Base-by-base conservation (phyloP, 805 yeast species). In the Yarrowia alimentaria region DNA sequence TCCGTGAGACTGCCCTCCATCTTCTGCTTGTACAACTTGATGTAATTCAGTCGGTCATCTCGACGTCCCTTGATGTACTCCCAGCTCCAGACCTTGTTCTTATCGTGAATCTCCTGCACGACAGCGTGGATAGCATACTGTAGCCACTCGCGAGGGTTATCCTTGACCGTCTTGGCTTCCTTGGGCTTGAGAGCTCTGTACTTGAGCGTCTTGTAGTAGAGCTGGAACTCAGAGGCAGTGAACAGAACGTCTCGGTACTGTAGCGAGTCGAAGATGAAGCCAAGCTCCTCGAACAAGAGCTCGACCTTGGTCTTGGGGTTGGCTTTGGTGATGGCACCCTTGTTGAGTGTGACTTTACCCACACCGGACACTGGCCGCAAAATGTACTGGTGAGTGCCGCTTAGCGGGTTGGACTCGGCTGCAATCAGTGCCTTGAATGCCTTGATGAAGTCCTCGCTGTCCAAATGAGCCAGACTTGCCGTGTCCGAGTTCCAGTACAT, bases 11-110 rank as follows among this genome's bases (percentile, higher is more conserved):
- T 53, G 2, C 67, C 67, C 5, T 64, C 64, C n/a, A 67, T 65
- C n/a, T 81, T 65, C 57, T 80, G 78, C 56, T 79, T 82, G 87
- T 90, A 91, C 0, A 87, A 67, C 11, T 62, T 62, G 13, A 85
- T 74, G 64, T 93, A 93, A 1, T 70, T 66, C 47, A 74, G 77
- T 59, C 96, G 72, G 61, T 84, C 81, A 55, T 85, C 85, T 56
- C 94, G 71, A 60, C 95, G 75, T 42, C 72, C 74, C 40, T 77
- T 76, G 58, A 91, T 79, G 60, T 77, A 77, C 3, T 76, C 93
- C 99, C 99, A 94, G 26, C 88, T 80, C 94, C 96, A 86, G 59
- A 77, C 79, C 58, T 80, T 76, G 62, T 85, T 80, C 59, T 76
- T 79, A 54, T 87, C 93, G 59, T 85, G 95, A 30, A 93, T 81